Conservation (phyloP, 768 basidiomycete genomes). For the Agaricus blazei region DNA sequence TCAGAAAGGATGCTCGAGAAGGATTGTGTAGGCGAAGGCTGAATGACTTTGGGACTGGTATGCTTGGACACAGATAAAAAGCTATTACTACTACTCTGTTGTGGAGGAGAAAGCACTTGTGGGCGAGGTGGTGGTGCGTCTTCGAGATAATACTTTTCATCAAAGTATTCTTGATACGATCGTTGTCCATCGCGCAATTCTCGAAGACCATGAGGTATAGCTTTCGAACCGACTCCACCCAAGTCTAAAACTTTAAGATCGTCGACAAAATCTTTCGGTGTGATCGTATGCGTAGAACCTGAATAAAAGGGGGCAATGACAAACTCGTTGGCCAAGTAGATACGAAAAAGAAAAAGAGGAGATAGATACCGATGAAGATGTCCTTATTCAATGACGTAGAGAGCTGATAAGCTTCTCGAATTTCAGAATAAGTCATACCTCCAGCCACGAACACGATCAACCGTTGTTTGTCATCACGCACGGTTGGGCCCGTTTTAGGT, state of each 20-base stretch:
- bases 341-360: neutral
- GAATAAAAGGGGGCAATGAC: neutral
- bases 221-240: slow-evolving; percentile 77
- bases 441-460: slow-evolving; percentile 90
- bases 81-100: slow-evolving; percentile 7
- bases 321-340: neutral
- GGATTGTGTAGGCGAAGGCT: slow-evolving; percentile 52
- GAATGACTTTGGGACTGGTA: slow-evolving; percentile 27
- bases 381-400: slow-evolving; percentile 77
- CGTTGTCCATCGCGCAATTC: slow-evolving; percentile 40
- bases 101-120: slow-evolving; percentile 14
- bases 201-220: slow-evolving; percentile 63
- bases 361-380: slow-evolving; percentile 72
- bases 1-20: slow-evolving; percentile 39
- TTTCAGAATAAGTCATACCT: slow-evolving; percentile 95
- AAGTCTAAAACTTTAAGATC: slow-evolving; percentile 86
- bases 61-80: slow-evolving; percentile 28
- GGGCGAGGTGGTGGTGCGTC: slow-evolving; percentile 52
- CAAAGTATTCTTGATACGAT: slow-evolving; percentile 72
- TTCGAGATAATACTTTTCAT: slow-evolving; percentile 68
- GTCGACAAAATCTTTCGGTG: slow-evolving; percentile 79
- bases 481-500: slow-evolving; percentile 37
- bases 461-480: slow-evolving; percentile 60
- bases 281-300: slow-evolving; percentile 89
- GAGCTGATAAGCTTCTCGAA: slow-evolving; percentile 81